phyloP scores from a whole-genome alignment of 2,329 filamentous ascomycete species.

The Penicillium paneum region DNA sequence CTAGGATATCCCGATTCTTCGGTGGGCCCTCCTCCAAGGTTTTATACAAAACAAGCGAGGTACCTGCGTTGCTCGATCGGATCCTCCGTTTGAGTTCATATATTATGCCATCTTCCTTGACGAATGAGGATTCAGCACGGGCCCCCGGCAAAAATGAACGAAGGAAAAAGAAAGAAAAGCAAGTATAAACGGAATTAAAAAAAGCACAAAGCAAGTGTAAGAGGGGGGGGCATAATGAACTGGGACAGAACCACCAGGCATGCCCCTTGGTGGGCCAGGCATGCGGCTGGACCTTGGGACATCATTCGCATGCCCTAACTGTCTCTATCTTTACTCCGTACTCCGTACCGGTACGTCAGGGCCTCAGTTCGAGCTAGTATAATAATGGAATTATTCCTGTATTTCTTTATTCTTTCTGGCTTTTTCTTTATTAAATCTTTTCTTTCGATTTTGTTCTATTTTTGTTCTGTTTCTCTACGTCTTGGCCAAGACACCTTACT shows the following conservation, averaged over 20 bases:
- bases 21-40: constrained; percentile 8
- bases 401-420: not conserved
- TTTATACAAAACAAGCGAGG: constrained; percentile 20
- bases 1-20: constrained; percentile 4
- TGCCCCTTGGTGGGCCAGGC: constrained; percentile 19
- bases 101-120: constrained; percentile 12
- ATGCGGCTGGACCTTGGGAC: constrained; percentile 18
- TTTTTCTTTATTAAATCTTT: not conserved
- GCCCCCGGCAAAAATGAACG: constrained; percentile 21
- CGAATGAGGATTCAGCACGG: constrained; percentile 13
- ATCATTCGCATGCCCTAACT: constrained; percentile 5
- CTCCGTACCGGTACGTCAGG: constrained; percentile 4
- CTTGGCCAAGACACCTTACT: constrained; percentile 15
- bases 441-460: not conserved
- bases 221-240: constrained; percentile 7
- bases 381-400: constrained; percentile 5
- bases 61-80: constrained; percentile 12
- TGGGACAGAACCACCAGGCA: constrained; percentile 15
- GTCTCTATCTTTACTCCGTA: constrained; percentile 11
- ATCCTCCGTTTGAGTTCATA: constrained; percentile 12
- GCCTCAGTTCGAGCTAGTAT: constrained; percentile 8
- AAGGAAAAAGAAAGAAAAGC: constrained; percentile 6
- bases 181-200: constrained; percentile 18
- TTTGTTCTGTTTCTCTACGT: not conserved
- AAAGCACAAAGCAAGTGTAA: constrained; percentile 8